phyloP scores from a whole-genome alignment of 2,329 filamentous ascomycete genomes.

The Fusarium palustre region DNA sequence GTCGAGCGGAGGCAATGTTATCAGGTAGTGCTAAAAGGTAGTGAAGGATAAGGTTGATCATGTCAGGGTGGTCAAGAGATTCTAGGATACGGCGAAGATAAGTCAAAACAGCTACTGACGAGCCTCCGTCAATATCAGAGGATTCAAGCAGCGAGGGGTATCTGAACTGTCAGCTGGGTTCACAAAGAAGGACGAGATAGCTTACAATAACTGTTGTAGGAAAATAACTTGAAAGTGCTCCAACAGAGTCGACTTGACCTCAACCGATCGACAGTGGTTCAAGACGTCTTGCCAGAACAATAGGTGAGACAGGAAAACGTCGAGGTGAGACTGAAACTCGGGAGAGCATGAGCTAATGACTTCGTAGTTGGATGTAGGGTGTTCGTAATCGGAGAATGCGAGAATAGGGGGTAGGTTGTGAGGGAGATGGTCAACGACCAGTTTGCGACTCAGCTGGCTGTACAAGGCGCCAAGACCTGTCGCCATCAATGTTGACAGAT shows the following conservation, averaged over 20 bases:
- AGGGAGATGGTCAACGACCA: constrained; percentile 81
- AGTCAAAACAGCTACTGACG: constrained; percentile 93
- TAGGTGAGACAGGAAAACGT: constrained; percentile 93
- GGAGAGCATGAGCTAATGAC: constrained; percentile 79
- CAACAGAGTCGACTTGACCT: constrained; percentile 91
- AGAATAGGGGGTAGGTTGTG: constrained; percentile 85
- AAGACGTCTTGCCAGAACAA: constrained; percentile 98
- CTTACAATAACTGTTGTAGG: constrained; percentile 89
- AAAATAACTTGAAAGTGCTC: constrained; percentile 99
- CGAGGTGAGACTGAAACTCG: constrained; percentile 85
- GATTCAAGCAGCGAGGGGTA: constrained; percentile 97
- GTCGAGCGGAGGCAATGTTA: constrained; percentile 51
- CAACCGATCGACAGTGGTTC: constrained; percentile 91
- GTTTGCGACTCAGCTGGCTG: constrained; percentile 76
- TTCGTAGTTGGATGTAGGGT: constrained; percentile 75
- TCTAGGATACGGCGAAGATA: constrained; percentile 93
- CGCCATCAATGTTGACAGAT: constrained; percentile 96
- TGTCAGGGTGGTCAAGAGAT: constrained; percentile 89
- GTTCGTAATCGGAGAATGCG: constrained; percentile 87
- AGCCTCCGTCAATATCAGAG: constrained; percentile 95
- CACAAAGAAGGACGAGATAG: constrained; percentile 7
- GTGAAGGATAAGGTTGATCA: constrained; percentile 92
- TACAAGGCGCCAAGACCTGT: constrained; percentile 86
- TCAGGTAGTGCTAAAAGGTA: constrained; percentile 89
- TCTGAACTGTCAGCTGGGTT: constrained; percentile 57